A percentile compares a stretch with the other conserved stretches of the same genome.
Evolutionary conservation across 129 eudicot species (phyloP).

Genomic region (Gnaphalium uliginosum): DNA sequence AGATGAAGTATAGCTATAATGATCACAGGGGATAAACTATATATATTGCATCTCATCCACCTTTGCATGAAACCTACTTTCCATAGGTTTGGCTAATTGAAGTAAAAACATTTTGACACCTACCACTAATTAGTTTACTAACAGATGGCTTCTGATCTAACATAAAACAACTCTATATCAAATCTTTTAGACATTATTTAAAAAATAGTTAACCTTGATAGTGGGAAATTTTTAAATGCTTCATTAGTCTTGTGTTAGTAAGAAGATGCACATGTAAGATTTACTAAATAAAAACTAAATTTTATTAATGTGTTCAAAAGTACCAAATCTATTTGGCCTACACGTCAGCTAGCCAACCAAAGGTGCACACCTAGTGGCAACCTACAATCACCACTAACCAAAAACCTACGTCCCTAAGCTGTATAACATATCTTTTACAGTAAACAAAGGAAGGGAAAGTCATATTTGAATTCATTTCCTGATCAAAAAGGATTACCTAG

Average conservation of each 20-base stretch:
- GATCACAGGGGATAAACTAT: conserved; percentile 22
- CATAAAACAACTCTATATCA: neutral
- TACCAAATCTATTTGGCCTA: neutral
- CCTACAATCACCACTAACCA: conserved; percentile 15
- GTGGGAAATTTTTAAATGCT: neutral
- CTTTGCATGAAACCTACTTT: conserved; percentile 26
- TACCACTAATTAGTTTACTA: conserved; percentile 14
- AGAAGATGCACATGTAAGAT: neutral
- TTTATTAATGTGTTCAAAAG: neutral
- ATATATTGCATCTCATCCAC: conserved; percentile 11
- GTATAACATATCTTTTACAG: neutral
- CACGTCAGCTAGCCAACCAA: no score
- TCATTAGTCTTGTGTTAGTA: neutral
- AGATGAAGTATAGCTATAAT: conserved; percentile 4
- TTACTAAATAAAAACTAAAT: neutral
- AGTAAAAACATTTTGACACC: conserved; percentile 1
- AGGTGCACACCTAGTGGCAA: neutral
- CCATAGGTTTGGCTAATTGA: conserved; percentile 26
- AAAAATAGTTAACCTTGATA: neutral
- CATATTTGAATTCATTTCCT: conserved; percentile 7
- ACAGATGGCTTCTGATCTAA: conserved; percentile 6
- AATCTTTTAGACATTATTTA: neutral
- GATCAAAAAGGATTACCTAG: neutral
- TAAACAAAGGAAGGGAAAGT: conserved; percentile 3
- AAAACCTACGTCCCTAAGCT: conserved; percentile 1